These are phyloP conservation scores for Geotrichum histeridarum DNA, from an alignment of 1,139 yeast genomes.

Conservation along the genomic window DNA sequence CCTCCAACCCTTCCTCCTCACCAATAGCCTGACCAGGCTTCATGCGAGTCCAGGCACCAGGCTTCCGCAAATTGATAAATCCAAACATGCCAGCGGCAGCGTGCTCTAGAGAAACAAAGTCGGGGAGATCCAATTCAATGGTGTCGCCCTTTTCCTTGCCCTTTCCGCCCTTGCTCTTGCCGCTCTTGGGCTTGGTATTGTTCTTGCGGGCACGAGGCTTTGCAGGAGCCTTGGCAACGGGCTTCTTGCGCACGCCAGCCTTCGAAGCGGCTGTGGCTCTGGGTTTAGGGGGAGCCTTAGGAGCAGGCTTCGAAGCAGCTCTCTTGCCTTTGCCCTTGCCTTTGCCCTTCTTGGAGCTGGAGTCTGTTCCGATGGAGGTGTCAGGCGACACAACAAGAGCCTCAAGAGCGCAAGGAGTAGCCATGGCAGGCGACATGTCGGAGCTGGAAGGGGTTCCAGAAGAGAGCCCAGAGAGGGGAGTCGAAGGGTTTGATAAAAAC, in stretches of 20 bases:
- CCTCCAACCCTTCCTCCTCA: not conserved
- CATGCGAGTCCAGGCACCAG: conserved; percentile 7
- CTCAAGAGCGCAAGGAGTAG: not conserved
- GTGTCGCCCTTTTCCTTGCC: conserved; percentile 3
- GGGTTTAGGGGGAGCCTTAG: not conserved
- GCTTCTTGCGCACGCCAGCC: not conserved
- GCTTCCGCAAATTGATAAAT: conserved; percentile 5
- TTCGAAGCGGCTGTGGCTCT: not conserved
- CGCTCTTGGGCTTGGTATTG: not conserved
- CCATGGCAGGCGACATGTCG: not conserved
- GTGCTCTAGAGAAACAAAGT: not conserved
- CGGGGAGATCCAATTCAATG: not conserved
- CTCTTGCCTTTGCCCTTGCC: not conserved
- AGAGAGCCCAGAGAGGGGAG: not conserved
- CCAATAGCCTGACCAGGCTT: not conserved
- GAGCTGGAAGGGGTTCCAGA: not conserved
- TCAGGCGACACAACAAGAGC: not conserved
- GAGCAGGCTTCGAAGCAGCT: not conserved
- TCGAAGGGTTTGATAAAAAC: not conserved
- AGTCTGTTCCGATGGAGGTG: not conserved
- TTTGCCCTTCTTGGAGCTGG: not conserved
- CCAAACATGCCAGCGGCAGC: conserved; percentile 6
- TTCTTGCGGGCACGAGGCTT: not conserved
- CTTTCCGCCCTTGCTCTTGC: not conserved
- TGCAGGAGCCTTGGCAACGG: not conserved